Evolutionary conservation across 2,329 filamentous ascomycete genomes (phyloP), one percentile per base, ranked within the genome.

Genomic region (Calonectria fujianensis): DNA sequence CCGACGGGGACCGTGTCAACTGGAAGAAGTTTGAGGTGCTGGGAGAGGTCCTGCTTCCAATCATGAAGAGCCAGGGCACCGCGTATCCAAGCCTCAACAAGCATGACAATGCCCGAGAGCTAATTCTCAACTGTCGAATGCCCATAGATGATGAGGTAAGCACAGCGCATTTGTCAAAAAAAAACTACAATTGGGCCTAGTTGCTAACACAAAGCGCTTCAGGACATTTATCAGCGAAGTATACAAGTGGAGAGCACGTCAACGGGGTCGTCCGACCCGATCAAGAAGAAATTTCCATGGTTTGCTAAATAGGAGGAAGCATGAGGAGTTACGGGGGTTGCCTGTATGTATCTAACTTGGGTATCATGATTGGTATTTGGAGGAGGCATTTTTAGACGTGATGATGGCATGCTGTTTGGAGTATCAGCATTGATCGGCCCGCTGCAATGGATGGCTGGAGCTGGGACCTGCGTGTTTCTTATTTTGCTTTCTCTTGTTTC

Each of bases 21-120:
- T 99, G 97, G 97, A 96, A 94, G 85, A 99, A 99, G 83, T 99
- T 98, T 81, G 96, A 98, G 85, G 94, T 99, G 39, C 93, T 98
- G 85, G 96, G 96, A 9, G 96, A 98, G 80, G 94, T 98, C 7
- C 90, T 98, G 69, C 89, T 98, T 74, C 94, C 95, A 2, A 93
- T 99, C 70, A 97, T 98, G 90, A 94, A 93, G 85, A 98, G 96
- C 81, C 96, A 98, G 85, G 94, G 94, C 69, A 92, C 92, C 64
- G 93, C 95, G 7, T 98, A 98, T 80, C 91, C 92, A 32, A 94
- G 93, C 75, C 87, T 96, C 75, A 87, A 88, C 41, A 93, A 90
- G 80, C 93, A 94, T 80, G 93, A 96, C 74, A 89, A 91, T 69
- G 91, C 94, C 6, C 90, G 93, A 80, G 93, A 94, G 79, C 85